Base-by-base conservation (phyloP, 495 filamentous ascomycete genomes). In the Penicillium turbatum region DNA sequence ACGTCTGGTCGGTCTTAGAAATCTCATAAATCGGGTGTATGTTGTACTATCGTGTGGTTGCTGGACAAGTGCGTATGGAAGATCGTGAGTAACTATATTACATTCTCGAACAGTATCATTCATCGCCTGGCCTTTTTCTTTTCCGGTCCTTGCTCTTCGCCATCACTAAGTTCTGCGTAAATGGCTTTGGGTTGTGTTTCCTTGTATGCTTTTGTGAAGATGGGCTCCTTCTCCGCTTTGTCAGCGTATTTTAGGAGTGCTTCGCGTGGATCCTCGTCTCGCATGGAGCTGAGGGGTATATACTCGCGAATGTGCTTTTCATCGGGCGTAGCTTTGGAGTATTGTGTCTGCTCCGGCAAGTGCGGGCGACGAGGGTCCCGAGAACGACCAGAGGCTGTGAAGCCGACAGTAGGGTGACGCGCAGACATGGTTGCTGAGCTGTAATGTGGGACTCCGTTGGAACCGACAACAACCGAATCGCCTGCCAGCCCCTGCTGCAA, bases 241-340 rank as follows among this genome's bases (percentile, higher is more conserved):
- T 96, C 90, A 13, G 92, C 93, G 77, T 97, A 98, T 72, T 93
- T 96, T 57, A 97, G 68, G 56, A 98, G 72, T 29, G 93, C 93
- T 72, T 96, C 93, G 52, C 93, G 77, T 7, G 93, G 93, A 75
- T 98, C 93, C 68, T 98, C 93, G 71, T 98, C 92, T 19, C 93
- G 82, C 91, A 97, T 95, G n/a, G 80, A 84, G 59, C 89, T 93
- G 30, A 97, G 77, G 15, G 92, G 89, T 39, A 96, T 95, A 56
- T 85, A 86, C 60, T 92, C 83, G 38, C 85, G 82, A 51, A 98
- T 88, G 73, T 95, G 89, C 54, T 84, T 84, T 69, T 92, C 88
- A 71, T 97, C 91, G 6, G 95, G 90, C 62, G 92, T 87, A 42
- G 82, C 88, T 62, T 95, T 92, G 54, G 89, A 86, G 66, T 96